These are phyloP conservation scores for Xylariaceae sp. DNA, from an alignment of 2,329 filamentous ascomycete species.

Conservation along the genomic window DNA sequence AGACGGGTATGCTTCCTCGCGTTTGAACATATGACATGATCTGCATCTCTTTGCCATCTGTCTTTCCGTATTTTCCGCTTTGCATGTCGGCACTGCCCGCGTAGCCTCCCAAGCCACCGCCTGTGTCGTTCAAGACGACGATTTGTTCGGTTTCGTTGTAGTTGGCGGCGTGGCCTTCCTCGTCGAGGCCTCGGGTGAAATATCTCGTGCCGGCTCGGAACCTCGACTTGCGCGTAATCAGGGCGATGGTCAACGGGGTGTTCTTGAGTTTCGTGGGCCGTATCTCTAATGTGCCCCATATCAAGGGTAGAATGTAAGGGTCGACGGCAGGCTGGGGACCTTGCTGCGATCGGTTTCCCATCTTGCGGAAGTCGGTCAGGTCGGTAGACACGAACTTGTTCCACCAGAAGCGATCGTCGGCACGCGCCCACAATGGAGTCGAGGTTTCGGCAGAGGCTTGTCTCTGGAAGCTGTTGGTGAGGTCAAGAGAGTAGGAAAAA, in stretches of 20 bases:
- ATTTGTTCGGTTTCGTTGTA: conserved; percentile 98
- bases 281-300: conserved; percentile 95
- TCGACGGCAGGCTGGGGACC: conserved; percentile 74
- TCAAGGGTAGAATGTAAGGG: conserved; percentile 90
- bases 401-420: conserved; percentile 98
- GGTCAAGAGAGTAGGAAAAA: conserved; percentile 95
- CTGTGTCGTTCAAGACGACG: conserved; percentile 79
- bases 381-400: conserved; percentile 91
- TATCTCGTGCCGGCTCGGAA: conserved; percentile 89
- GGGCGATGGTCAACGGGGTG: conserved; percentile 75
- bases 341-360: conserved; percentile 57
- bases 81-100: conserved; percentile 72
- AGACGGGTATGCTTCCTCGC: conserved; percentile 90
- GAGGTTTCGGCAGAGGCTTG: conserved; percentile 72
- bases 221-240: conserved; percentile 86
- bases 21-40: conserved; percentile 95
- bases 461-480: conserved; percentile 95
- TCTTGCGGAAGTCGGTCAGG: conserved; percentile 79
- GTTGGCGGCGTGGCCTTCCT: conserved; percentile 92
- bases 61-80: conserved; percentile 62
- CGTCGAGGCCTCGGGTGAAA: conserved; percentile 90
- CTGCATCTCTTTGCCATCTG: conserved; percentile 70
- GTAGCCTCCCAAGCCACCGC: conserved; percentile 72
- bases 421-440: conserved; percentile 80
- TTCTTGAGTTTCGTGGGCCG: conserved; percentile 80